Evolutionary conservation across 768 basidiomycete genomes (phyloP), one percentile per base, ranked within the genome.

Genomic region (Leucosporidium yakuticum): DNA sequence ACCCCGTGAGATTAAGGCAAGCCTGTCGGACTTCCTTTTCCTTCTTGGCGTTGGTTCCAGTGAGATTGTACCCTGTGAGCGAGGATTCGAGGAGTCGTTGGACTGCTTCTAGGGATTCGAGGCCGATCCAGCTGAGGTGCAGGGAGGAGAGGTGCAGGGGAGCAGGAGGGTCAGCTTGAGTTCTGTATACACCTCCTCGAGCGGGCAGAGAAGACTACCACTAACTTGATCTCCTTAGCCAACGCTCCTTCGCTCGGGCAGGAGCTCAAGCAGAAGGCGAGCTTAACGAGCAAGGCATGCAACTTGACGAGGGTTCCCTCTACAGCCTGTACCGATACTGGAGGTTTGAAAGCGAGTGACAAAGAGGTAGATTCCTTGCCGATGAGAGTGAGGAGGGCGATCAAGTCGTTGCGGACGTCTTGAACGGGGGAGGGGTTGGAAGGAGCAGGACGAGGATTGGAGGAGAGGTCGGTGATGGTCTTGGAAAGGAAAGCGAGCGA

Each of bases 301-400:
- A 73, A 15, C 57, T 70, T 70, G 17, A n/a, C 61, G 44, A 68
- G 36, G 2, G 64, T 63, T 8, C 21, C 29, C 21, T 51, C 14
- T 1, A 51, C 55, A 0, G 68, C 65, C 11, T 23, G 34, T 21
- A 60, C 47, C 7, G 48, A 29, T 17, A 56, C 27, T 0, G 72
- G 72, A 11, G 63, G 62, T 21, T 68, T 73, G 47, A 68, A 49
- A 7, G 72, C 72, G 53, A 73, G 66, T 4, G 66, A 63, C 23
- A 64, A 25, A n/a, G 34, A 31, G 15, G 72, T 70, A 15, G 58
- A 5, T 14, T 67, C 60, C n/a, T 69, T 62, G 14, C 34, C 51
- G 29, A 63, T 0, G 55, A 60, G 44, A 7, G 50, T 20, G 6
- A 58, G 4, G 63, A 64, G 63, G 6, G 17, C 9, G 29, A 62